Evolutionary conservation across 345 rosid species (phyloP).

Genomic region (Salix brachista): DNA sequence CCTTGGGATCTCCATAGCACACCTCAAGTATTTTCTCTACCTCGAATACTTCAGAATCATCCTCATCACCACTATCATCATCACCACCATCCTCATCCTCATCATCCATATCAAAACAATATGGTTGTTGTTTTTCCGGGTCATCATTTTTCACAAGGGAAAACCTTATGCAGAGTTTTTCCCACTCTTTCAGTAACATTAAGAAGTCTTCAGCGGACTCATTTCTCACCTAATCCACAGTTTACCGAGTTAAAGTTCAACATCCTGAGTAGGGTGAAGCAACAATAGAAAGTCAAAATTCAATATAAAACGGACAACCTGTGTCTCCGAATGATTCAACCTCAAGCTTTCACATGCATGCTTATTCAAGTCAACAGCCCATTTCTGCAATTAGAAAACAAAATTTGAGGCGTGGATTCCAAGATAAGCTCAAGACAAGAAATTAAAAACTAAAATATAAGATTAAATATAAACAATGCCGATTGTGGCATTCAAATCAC

Average conservation of each 20-base stretch:
- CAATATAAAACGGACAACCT: conserved; percentile 28
- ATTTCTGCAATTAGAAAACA: conserved; percentile 35
- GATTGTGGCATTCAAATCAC: neutral
- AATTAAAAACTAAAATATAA: neutral
- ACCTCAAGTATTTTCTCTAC: conserved; percentile 48
- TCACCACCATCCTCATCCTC: conserved; percentile 16
- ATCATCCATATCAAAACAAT: conserved; percentile 17
- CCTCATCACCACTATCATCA: conserved; percentile 6
- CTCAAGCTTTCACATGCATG: conserved; percentile 55
- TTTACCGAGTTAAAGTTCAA: neutral
- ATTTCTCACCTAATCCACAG: conserved; percentile 53
- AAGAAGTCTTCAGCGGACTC: conserved; percentile 60
- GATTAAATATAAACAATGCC: neutral
- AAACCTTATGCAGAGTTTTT: conserved; percentile 45
- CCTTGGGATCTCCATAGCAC: conserved; percentile 49
- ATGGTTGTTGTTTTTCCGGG: conserved; percentile 15
- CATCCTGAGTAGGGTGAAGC: neutral
- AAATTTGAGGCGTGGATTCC: neutral
- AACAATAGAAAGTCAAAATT: neutral
- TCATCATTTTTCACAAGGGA: conserved; percentile 26
- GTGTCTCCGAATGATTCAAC: conserved; percentile 58
- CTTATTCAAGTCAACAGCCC: conserved; percentile 70
- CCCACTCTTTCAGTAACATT: conserved; percentile 55
- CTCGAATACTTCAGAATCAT: conserved; percentile 44
- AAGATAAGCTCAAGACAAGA: neutral